Evolutionary conservation across 1,284 basidiomycete genomes (phyloP).

Genomic region (Waitea zeae): DNA sequence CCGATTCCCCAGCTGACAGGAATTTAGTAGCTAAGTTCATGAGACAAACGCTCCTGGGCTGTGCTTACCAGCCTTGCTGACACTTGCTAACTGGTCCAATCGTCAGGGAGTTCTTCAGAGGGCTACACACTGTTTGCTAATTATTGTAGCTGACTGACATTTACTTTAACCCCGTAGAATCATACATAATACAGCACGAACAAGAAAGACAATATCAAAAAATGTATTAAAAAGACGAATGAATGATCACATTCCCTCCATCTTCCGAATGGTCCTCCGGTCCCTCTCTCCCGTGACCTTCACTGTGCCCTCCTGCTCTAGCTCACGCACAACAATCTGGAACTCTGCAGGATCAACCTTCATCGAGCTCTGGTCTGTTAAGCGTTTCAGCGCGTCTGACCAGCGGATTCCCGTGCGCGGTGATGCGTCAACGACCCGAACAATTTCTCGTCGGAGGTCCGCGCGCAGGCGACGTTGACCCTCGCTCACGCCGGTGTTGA

Average conservation of each 20-base stretch:
- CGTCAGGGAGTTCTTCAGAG: no score
- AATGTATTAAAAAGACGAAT: neutral
- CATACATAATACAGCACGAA: no score
- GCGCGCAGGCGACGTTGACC: conserved; percentile 71
- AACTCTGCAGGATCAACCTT: conserved; percentile 68
- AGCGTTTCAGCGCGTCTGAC: conserved; percentile 55
- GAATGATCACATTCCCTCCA: conserved; percentile 18
- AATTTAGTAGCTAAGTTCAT: no score
- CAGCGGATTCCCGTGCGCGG: conserved; percentile 57
- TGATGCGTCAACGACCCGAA: conserved; percentile 46
- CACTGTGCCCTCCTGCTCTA: conserved; percentile 72
- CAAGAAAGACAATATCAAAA: conserved; percentile 1
- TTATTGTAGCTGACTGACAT: no score
- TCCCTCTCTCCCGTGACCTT: conserved; percentile 81
- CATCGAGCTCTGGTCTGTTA: conserved; percentile 70
- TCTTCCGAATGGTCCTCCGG: conserved; percentile 54
- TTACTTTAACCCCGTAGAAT: no score
- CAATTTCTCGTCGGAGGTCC: conserved; percentile 69
- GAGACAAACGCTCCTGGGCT: no score
- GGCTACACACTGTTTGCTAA: no score
- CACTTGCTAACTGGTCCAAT: no score
- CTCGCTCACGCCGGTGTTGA: conserved; percentile 84
- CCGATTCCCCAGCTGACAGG: no score
- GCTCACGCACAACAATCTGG: conserved; percentile 56
- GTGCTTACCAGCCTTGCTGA: no score